Evolutionary conservation across 2,329 filamentous ascomycete genomes (phyloP), one percentile per base, ranked within the genome.

Genomic region (Pseudogymnoascus sp.): DNA sequence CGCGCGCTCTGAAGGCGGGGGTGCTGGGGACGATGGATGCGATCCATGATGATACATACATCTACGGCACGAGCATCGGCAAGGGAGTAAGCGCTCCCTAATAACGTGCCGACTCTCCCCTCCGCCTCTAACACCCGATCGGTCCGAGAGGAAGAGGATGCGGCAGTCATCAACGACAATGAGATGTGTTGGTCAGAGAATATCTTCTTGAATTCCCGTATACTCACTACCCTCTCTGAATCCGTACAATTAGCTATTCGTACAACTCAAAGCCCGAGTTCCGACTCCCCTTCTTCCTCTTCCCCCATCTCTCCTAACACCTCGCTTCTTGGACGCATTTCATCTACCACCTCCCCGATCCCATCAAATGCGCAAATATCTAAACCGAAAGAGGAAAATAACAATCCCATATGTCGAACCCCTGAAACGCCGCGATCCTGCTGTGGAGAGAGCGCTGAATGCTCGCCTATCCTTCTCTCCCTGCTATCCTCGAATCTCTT

Each of bases 281-380:
- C 50, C 29, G 33, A 14, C 4, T 56, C 26, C 10, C 11, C 8
- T 21, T 56, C 26, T 21, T 33, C 19, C 1, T n/a, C 29, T 29
- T 33, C 31, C 8, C n/a, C 47, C 16, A 10, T 21, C 50, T 56
- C 5, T 35, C 47, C 10, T n/a, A 56, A 33, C n/a, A 56, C 29
- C 10, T 35, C 26, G 50, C 50, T 56, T 56, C 50, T 19, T 33
- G 33, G 29, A 33, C 33, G 50, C 16, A 14, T 14, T 56, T 26
- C n/a, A 56, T 56, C 29, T 16, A 13, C 47, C 26, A 14, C n/a
- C n/a, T 19, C 26, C n/a, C 26, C 8, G n/a, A n/a, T 19, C 6
- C 50, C 11, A 56, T 35, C 50, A 56, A 35, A 35, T 56, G 50
- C 50, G 29, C 50, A 56, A 56, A 56, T 35, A 56, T 56, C 50